Evolutionary conservation across 805 yeast genomes (phyloP), one percentile per base, ranked within the genome.

Genomic region (Zygoascus bituminiphila): DNA sequence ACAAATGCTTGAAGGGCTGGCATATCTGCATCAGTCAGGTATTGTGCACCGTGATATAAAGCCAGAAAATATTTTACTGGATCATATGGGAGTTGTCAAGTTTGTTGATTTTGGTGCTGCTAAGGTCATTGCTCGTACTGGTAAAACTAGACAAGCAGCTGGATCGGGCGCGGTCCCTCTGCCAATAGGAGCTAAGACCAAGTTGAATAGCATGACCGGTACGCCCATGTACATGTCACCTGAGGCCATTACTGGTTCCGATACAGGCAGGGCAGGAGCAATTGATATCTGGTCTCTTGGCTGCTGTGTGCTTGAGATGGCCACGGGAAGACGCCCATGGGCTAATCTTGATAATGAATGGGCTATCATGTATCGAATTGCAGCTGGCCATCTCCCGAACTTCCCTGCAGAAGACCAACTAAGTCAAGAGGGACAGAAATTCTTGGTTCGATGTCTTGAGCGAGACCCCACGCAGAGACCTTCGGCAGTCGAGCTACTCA

Each of bases 141-240:
- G 52, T 38, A 63, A 45, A 50, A 65, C 60, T 37, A 52, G 35
- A 41, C 25, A 41, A 20, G 35, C 22, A 3, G 20, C 44, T 5
- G 42, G 42, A 19, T 36, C 39, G 12, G 20, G 20, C 15, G 44
- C 44, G 14, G 22, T 20, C 14, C 38, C 55, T 5, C 33, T 47
- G 23, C 37, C 38, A 36, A 38, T 45, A 17, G 53, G 54, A 24
- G 41, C 38, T 5, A 49, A 53, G 14, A 59, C 64, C 46, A 70
- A 66, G 46, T 57, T 65, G 52, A 71, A 69, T 50, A 70, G 77
- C 24, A 74, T 84, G 72, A 81, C 95, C 2, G 98, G 98, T 36
- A 93, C 98, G 0, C 98, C 98, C 14, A 93, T 91, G 97, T 93
- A 93, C 67, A 91, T 93, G 98, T 88, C 98, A 0, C 98, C 98